Percentiles rank a stretch among this genome's conserved stretches.
Evolutionary conservation across 2,329 filamentous ascomycete genomes (phyloP).

Genomic region (Fusarium dlaminii): DNA sequence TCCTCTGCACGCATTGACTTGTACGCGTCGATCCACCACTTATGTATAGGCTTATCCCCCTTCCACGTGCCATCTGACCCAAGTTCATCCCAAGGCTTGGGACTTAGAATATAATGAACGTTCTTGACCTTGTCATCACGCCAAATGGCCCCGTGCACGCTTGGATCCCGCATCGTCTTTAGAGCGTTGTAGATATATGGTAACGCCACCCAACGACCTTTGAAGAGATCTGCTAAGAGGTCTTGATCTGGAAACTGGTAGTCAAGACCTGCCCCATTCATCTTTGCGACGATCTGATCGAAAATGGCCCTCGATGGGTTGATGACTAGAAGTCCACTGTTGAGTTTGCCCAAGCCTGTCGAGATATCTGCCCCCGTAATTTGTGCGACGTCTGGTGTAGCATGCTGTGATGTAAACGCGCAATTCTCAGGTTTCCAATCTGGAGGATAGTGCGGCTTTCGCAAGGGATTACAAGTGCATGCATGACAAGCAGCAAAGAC

Average conservation of each 20-base stretch:
- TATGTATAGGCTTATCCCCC: not conserved
- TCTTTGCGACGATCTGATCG: not conserved
- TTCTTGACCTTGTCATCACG: constrained; percentile 18
- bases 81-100: constrained; percentile 16
- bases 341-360: not conserved
- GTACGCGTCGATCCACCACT: constrained; percentile 21
- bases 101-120: constrained; percentile 18
- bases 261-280: not conserved
- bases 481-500: constrained; percentile 26
- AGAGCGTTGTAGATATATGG: constrained; percentile 20
- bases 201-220: not conserved
- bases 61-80: not conserved
- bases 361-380: not conserved
- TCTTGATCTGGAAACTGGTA: constrained; percentile 21
- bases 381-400: not conserved
- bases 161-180: not conserved
- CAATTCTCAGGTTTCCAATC: constrained; percentile 15
- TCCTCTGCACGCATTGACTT: not conserved
- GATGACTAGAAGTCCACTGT: constrained; percentile 17
- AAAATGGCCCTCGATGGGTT: not conserved
- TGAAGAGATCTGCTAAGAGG: constrained; percentile 4
- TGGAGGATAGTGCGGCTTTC: constrained; percentile 3
- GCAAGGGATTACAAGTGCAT: constrained; percentile 14
- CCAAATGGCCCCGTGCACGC: constrained; percentile 1
- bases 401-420: constrained; percentile 10